These are phyloP conservation scores for Corniculantispora saksenae DNA, from an alignment of 2,329 filamentous ascomycete species.

Conservation along the genomic window DNA sequence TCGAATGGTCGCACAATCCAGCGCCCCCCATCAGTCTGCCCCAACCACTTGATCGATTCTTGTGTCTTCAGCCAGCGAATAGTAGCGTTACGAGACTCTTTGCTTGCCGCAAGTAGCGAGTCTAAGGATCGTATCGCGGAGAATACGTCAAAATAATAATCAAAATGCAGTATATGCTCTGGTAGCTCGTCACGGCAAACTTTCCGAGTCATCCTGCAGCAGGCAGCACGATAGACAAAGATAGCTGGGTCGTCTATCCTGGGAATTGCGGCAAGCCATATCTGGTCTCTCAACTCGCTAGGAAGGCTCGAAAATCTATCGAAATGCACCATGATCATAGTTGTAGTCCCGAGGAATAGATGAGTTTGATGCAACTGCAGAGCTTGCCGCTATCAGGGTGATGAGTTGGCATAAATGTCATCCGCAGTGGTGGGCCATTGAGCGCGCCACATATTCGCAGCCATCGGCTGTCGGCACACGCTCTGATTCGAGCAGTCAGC, in stretches of 20 bases:
- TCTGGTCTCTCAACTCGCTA: neutral
- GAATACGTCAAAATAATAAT: neutral
- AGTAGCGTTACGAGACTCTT: neutral
- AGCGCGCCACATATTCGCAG: neutral
- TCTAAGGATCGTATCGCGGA: neutral
- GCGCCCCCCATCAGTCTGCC: neutral
- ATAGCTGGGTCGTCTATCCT: neutral
- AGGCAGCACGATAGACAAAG: neutral
- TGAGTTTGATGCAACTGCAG: neutral
- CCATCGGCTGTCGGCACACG: neutral
- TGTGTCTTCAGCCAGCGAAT: neutral
- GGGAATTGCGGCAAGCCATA: constrained; percentile 1
- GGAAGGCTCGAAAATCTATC: neutral
- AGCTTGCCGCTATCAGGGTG: neutral
- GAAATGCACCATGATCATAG: neutral
- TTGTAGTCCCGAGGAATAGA: neutral
- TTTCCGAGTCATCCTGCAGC: neutral
- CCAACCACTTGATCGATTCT: neutral
- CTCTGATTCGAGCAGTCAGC: neutral
- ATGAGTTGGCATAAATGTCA: neutral
- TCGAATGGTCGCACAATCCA: neutral
- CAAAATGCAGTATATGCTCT: neutral
- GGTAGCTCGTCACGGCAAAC: neutral
- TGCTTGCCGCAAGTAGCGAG: neutral
- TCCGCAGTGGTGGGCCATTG: neutral